Base-by-base conservation (phyloP, 768 basidiomycete species). In the Trametes gibbosa region DNA sequence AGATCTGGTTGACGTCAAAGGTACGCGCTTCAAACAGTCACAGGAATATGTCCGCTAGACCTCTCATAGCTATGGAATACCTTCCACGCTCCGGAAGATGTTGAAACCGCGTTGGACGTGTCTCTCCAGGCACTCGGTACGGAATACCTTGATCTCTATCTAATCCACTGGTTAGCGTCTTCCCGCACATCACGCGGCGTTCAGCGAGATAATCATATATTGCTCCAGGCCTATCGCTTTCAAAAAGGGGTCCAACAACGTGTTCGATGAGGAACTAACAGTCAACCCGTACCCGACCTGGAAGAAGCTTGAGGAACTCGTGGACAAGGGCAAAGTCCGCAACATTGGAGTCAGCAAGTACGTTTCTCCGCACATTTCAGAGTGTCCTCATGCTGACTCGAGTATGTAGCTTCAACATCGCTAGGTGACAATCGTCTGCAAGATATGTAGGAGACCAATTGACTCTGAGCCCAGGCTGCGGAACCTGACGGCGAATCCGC, bases 291-390 rank as follows among this genome's bases (percentile, higher is more conserved):
- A 88, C 66, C 85, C 85, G 17, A 91, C 90, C 0, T 92, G 90
- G 90, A 76, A 86, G 68, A 90, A 84, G 62, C 82, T 92, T 48
- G 90, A 92, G 67, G 82, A 87, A 70, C 74, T 90, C 73, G 87
- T 90, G 3, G 82, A 83, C 62, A 86, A 84, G 65, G 91, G 91
- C 23, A 88, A 91, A 69, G 74, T 89, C 42, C 80, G 80, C 68
- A 87, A 90, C 64, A 93, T 93, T 53, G 92, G 92, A 42, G 77
- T 93, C 42, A 89, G 87, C 87, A 94, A 94, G 87, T 87, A 58
- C 59, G 80, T 41, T 5, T 23, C 48, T 1, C 8, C n/a, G 9
- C 16, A 35, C 35, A 9, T 6, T 34, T 10, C 16, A n/a, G 17
- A n/a, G 16, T 24, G 6, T 1, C 25, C 17, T 25, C 55, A 17